Evolutionary conservation across 805 yeast genomes (phyloP).

Genomic region (Pichia paraexigua): DNA sequence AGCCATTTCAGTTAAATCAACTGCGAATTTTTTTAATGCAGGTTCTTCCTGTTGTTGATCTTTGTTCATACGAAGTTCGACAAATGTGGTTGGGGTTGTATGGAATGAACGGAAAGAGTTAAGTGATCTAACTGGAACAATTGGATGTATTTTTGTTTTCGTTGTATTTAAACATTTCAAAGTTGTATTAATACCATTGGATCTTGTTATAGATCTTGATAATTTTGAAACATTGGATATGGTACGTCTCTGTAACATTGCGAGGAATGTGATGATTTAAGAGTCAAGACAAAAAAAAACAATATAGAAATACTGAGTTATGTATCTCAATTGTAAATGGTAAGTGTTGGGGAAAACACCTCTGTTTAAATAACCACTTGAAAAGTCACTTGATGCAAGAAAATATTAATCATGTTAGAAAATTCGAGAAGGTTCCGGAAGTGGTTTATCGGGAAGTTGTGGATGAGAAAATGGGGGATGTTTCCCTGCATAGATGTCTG

Average conservation of each 20-base stretch:
- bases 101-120: constrained; percentile 17
- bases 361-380: no score
- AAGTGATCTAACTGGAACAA: constrained; percentile 3
- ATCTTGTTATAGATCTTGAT: not conserved
- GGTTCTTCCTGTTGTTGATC: constrained; percentile 43
- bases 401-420: not conserved
- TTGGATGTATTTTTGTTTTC: not conserved
- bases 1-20: constrained; percentile 81
- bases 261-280: no score
- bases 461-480: no score
- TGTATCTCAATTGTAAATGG: no score
- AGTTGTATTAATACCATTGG: not conserved
- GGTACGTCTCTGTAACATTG: constrained; percentile 2
- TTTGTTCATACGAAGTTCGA: constrained; percentile 28
- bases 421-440: not conserved
- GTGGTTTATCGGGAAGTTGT: not conserved
- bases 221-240: not conserved
- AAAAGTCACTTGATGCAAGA: no score
- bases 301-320: no score
- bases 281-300: no score
- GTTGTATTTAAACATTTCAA: not conserved
- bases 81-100: not conserved
- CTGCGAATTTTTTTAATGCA: constrained; percentile 78
- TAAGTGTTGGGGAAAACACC: no score
- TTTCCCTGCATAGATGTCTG: no score